Base-by-base conservation (phyloP, 805 yeast species). In the Wickerhamomyces strasburgensis region DNA sequence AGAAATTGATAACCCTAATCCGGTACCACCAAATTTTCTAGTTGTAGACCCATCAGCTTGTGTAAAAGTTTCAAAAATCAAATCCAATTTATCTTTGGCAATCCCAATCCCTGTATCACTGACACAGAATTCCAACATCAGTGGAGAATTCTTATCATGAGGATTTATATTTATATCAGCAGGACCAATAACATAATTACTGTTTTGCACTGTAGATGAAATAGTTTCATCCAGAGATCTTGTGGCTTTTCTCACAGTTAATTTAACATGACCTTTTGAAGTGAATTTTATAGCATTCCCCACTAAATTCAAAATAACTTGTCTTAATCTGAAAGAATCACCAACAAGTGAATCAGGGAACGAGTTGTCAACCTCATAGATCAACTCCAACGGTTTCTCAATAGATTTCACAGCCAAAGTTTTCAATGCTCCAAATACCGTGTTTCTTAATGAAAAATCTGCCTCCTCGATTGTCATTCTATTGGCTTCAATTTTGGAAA, bases 31-130 rank as follows among this genome's bases (percentile, higher is more conserved):
- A 57, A 86, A 87, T 59, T 84, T 85, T 58, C 95, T 73, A 1
- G 95, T 86, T 2, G 95, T 86, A 5, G 95, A 84, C 27, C 96
- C 96, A 63, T 86, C 96, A 7, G 95, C 95, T 59, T 86, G 96
- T 49, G 95, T 83, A 67, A 86, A 86, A 6, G 89, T 86, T 54
- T 86, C 95, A 54, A 86, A 86, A 52, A 86, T 87, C 24, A 86
- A 68, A 24, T 86, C 95, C 29, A 86, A 67, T 54, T 86, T 86
- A 52, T 87, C 95, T 56, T 76, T 78, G 56, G 80, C 85, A 49
- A 86, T 86, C 49, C 96, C 96, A 46, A 87, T 86, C 56, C 95
- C 94, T 1, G 95, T 86, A 59, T 86, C 96, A 45, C 86, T 74
- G 7, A 86, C 95, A 62, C 95, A 84, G 51, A 87, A 83, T 59